A percentile compares a stretch with the other conserved stretches of the same genome.
These are phyloP conservation scores for Gossypium davidsonii DNA, from an alignment of 441 rosid species.

Conservation along the genomic window DNA sequence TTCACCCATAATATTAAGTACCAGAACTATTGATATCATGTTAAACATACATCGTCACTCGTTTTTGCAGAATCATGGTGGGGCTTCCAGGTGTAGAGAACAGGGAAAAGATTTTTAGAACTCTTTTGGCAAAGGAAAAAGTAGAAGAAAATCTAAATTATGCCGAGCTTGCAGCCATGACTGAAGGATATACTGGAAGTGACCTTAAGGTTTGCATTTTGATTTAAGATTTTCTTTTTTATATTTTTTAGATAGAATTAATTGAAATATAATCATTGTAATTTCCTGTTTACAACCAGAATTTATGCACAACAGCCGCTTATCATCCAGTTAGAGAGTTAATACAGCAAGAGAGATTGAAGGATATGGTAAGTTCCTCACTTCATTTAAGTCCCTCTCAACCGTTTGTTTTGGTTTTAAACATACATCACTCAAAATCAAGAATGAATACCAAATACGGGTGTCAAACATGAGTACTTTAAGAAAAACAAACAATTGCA, in stretches of 20 bases:
- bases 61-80: conserved; percentile 51
- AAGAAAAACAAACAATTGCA: conserved; percentile 8
- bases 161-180: conserved; percentile 57
- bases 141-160: conserved; percentile 45
- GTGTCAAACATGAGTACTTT: neutral
- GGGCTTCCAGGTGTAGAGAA: conserved; percentile 58
- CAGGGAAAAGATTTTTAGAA: conserved; percentile 57
- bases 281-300: conserved; percentile 33
- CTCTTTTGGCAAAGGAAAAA: conserved; percentile 57
- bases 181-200: conserved; percentile 73
- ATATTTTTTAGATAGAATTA: neutral
- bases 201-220: conserved; percentile 52
- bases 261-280: neutral
- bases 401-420: neutral
- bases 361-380: conserved; percentile 44
- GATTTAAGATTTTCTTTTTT: neutral
- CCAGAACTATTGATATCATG: neutral
- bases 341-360: conserved; percentile 61
- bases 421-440: neutral
- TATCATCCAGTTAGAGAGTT: conserved; percentile 73
- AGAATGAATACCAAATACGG: neutral
- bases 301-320: conserved; percentile 73
- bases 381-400: neutral
- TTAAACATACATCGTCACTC: neutral
- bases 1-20: neutral